phyloP scores from a whole-genome alignment of 2,329 filamentous ascomycete genomes.

The Venturia nashicola region DNA sequence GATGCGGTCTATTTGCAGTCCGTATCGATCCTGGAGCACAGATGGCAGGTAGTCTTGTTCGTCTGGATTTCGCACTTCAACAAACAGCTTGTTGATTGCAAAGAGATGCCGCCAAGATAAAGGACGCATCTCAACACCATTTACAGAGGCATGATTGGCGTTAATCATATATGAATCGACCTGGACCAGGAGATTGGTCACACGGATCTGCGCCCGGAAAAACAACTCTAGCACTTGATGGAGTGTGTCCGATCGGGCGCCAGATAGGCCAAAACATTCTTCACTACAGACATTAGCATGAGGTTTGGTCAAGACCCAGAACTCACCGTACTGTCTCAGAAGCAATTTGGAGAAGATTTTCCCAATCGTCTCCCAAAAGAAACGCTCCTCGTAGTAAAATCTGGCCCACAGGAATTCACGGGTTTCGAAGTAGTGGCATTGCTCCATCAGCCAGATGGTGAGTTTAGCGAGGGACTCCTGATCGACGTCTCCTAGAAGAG shows the following conservation, averaged over 20 bases:
- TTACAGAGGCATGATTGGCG: neutral
- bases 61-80: neutral
- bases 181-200: neutral
- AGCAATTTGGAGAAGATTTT: constrained; percentile 6
- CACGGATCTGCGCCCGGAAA: neutral
- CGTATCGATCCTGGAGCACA: neutral
- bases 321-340: constrained; percentile 2
- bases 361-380: constrained; percentile 8
- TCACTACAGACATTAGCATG: neutral
- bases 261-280: neutral
- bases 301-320: neutral
- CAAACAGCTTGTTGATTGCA: neutral
- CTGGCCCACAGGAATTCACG: constrained; percentile 1
- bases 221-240: neutral
- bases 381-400: constrained; percentile 8
- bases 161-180: constrained; percentile 1
- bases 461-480: neutral
- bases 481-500: neutral
- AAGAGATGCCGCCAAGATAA: neutral
- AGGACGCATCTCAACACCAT: neutral
- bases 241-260: neutral
- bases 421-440: neutral
- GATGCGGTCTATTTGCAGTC: neutral
- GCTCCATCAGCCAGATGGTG: constrained; percentile 1
- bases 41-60: neutral